A percentile compares a stretch with the other conserved stretches of the same genome.
Conservation (phyloP, 2,329 filamentous ascomycete species). For the Herpomyces periplanetae region DNA sequence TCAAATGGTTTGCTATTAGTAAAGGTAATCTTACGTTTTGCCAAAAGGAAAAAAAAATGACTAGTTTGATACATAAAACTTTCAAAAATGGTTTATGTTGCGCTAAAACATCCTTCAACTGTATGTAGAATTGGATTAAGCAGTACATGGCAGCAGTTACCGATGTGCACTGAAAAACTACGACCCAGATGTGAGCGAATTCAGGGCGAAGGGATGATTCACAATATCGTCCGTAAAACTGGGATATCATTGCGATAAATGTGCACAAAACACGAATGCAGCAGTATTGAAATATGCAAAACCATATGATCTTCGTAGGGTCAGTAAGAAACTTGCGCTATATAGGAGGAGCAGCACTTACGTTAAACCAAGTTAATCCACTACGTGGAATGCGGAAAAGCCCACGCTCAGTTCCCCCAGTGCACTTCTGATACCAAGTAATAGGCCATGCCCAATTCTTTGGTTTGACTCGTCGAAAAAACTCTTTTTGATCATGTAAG, state of each 20-base stretch:
- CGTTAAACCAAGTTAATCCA: conserved; percentile 63
- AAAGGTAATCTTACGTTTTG: conserved; percentile 13
- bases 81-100: conserved; percentile 36
- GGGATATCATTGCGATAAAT: conserved; percentile 28
- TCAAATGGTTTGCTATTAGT: not conserved
- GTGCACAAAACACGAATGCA: conserved; percentile 44
- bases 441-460: conserved; percentile 37
- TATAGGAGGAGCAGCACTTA: conserved; percentile 6
- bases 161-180: conserved; percentile 25
- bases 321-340: conserved; percentile 1
- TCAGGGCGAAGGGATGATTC: conserved; percentile 33
- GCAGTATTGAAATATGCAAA: conserved; percentile 51
- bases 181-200: conserved; percentile 52
- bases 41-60: conserved; percentile 75
- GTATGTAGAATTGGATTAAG: conserved; percentile 49
- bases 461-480: conserved; percentile 26
- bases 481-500: conserved; percentile 41
- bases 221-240: conserved; percentile 30
- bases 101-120: conserved; percentile 24
- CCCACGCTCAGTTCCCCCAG: conserved; percentile 21
- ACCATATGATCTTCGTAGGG: conserved; percentile 21
- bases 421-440: conserved; percentile 25
- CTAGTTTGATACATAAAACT: conserved; percentile 49
- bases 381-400: conserved; percentile 32
- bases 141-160: conserved; percentile 63